Evolutionary conservation across 768 basidiomycete genomes (phyloP), one percentile per base, ranked within the genome.

Genomic region (Suillus hirtellus): DNA sequence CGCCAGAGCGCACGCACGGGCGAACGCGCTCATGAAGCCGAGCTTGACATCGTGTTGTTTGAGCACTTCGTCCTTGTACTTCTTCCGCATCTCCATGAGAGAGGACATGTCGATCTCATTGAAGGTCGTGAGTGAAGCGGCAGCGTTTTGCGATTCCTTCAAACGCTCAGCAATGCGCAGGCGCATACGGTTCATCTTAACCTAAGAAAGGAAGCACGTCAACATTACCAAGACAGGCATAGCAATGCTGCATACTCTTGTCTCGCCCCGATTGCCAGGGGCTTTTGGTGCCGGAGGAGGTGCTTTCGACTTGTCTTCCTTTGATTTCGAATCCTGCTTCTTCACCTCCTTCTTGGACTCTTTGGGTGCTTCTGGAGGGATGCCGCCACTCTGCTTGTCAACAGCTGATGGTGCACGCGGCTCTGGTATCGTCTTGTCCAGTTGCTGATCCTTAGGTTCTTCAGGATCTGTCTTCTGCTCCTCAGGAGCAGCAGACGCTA

Each of bases 81-180:
- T 87, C 74, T 89, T 87, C 71, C 96, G 92, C 88, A 99, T 87
- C 47, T 90, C 89, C 81, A 97, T 92, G 62, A 99, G 80, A 49
- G 92, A 89, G 46, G 94, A 95, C 96, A 99, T 99, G 81, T 99
- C 96, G 73, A 99, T 93, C 79, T 99, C 96, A 81, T 99, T 98
- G 86, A 99, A 99, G 35, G 96, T 99, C 40, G 97, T 99, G 63
- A 99, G 78, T 58, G 95, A 96, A 56, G 96, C 96, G 4, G 96
- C 97, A 21, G 93, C 87, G 74, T 98, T 97, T 76, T 99, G 96
- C n/a, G 96, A 96, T 75, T 97, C 90, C 81, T 99, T 99, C 75
- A 99, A 87, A 60, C 96, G 95, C 79, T 96, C 94, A 58, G 96
- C 90, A 72, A 99, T 99, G 66, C 96, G 93, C 66, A 92, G 83